Evolutionary conservation across 2,329 filamentous ascomycete species (phyloP), one percentile per base, ranked within the genome.

Genomic region (Xylaria sp.): DNA sequence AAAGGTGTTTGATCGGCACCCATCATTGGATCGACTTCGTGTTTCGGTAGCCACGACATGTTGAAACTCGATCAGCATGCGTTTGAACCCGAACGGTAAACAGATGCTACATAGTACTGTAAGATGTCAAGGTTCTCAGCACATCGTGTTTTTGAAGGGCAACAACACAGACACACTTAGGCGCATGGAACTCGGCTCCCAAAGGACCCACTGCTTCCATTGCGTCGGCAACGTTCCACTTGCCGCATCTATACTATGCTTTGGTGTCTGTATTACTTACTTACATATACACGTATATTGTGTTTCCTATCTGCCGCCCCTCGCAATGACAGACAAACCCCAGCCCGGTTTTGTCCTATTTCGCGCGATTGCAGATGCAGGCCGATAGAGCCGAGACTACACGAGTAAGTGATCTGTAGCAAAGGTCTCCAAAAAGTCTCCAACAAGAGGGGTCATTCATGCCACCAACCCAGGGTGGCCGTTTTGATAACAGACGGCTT

Each of bases 381-480:
- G 49, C 7, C 9, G 20, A 36, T 40, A 62, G 38, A 48, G 33
- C 63, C 65, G 53, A 66, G 58, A 56, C 42, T 17, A 40, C 38
- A 33, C 13, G 38, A 15, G n/a, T 23, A 42, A 23, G 58, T 65
- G 56, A 65, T 36, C 10, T 59, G 33, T 36, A 38, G 53, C 54
- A 9, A 59, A 38, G 11, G 10, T 33, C 33, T 33, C 33, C 33
- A 33, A 38, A 4, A 66, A 59, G 44, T 46, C 31, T 46, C 56
- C 31, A 42, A 59, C 36, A 56, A 49, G 67, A 66, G 63, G 67
- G 67, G 58, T 48, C 53, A 42, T 66, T 68, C 44, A 38, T 61
- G 46, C 46, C 54, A 31, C 31, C 54, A 59, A 66, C 13, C 53
- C 13, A 49, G 38, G 57, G 13, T 23, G 36, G 13, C 62, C 28